phyloP scores from a whole-genome alignment of 768 basidiomycete species.

The Fibroporia radiculosa region DNA sequence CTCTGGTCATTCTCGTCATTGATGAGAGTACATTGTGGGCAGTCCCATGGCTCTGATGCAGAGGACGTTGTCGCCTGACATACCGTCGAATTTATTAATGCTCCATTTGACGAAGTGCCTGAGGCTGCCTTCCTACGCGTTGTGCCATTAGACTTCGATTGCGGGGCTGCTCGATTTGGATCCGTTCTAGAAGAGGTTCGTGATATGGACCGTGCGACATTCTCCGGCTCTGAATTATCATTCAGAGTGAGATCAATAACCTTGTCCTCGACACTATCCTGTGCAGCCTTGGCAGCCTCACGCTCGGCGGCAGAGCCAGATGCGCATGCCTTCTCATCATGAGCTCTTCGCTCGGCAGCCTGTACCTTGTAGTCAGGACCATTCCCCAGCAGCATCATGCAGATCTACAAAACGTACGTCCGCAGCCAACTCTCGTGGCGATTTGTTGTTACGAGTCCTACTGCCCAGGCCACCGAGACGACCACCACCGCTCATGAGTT shows the following conservation, averaged over 20 bases:
- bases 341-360: slow-evolving; percentile 79
- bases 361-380: slow-evolving; percentile 24
- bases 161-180: slow-evolving; percentile 1
- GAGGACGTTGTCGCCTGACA: not conserved
- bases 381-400: not conserved
- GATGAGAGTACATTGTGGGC: slow-evolving; percentile 53
- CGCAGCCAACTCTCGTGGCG: slow-evolving; percentile 67
- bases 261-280: slow-evolving; percentile 52
- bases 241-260: slow-evolving; percentile 54
- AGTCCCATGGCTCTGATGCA: slow-evolving; percentile 24
- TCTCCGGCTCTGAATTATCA: slow-evolving; percentile 27
- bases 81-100: not conserved
- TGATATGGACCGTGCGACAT: slow-evolving; percentile 5
- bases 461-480: slow-evolving; percentile 49
- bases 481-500: slow-evolving; percentile 44
- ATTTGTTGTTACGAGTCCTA: slow-evolving; percentile 18
- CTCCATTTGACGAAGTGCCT: too few relatives aligned
- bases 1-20: slow-evolving; percentile 42
- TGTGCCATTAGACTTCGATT: slow-evolving; percentile 1
- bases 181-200: not conserved
- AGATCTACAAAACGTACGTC: slow-evolving; percentile 34
- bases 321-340: slow-evolving; percentile 72
- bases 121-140: too few relatives aligned
- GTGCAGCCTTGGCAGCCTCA: slow-evolving; percentile 64
- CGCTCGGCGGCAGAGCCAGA: slow-evolving; percentile 46